phyloP scores from a whole-genome alignment of 352 stramenopile species.

The Globisporangium sylvaticum region DNA sequence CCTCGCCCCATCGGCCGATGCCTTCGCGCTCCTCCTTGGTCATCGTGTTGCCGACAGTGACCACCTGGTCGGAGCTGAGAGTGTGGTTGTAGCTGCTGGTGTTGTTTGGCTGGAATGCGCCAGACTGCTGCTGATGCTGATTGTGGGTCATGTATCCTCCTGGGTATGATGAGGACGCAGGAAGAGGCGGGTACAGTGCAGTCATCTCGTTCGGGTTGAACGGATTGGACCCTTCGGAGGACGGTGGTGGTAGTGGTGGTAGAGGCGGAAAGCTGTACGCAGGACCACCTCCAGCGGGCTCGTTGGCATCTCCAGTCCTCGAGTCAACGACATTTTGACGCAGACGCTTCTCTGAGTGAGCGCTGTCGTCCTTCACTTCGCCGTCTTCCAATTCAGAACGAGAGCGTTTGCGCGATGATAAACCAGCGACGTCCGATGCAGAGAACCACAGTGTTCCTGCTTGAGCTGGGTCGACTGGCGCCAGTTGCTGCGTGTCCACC shows the following conservation, averaged over 20 bases:
- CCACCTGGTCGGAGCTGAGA: slow-evolving; percentile 9
- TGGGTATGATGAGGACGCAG: not conserved
- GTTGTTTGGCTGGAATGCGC: slow-evolving; percentile 9
- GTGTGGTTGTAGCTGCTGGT: not conserved
- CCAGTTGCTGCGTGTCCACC: slow-evolving; percentile 51
- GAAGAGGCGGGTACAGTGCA: not conserved
- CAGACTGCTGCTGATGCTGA: not conserved
- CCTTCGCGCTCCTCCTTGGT: slow-evolving; percentile 69
- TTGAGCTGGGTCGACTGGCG: slow-evolving; percentile 32
- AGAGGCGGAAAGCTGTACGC: not conserved
- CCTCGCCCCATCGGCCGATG: slow-evolving; percentile 81
- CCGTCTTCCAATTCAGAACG: slow-evolving; percentile 43
- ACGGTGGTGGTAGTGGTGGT: not conserved
- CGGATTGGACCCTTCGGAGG: not conserved
- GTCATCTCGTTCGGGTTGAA: not conserved
- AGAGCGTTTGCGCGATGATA: slow-evolving; percentile 6
- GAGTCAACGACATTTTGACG: not conserved
- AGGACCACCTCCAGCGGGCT: not conserved
- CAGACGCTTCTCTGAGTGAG: slow-evolving; percentile 18
- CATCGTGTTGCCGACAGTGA: slow-evolving; percentile 49
- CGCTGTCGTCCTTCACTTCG: slow-evolving; percentile 35
- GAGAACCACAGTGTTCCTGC: slow-evolving; percentile 29
- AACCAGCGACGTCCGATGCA: not conserved
- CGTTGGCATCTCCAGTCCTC: not conserved
- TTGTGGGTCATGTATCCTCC: not conserved